Conservation (phyloP, 1,284 basidiomycete genomes). For the Pascua sp. region DNA sequence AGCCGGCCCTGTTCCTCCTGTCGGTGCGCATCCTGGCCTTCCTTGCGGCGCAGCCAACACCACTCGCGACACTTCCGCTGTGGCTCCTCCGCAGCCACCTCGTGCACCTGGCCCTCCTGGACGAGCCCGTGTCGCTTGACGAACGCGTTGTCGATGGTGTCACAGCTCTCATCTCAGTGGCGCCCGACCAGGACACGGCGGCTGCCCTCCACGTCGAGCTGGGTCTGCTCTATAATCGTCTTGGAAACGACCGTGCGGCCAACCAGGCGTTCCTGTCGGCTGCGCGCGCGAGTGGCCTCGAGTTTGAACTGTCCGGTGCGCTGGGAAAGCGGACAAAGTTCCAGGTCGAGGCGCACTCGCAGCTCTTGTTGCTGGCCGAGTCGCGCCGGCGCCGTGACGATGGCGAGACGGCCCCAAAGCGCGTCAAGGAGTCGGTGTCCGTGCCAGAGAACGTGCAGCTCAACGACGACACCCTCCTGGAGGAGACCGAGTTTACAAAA, state of each 20-base stretch:
- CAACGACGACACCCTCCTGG: slow-evolving; percentile 95
- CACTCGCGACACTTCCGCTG: slow-evolving; percentile 59
- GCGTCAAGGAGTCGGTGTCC: slow-evolving; percentile 23
- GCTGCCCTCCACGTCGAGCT: slow-evolving; percentile 73
- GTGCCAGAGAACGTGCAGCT: slow-evolving; percentile 76
- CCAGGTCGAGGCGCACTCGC: slow-evolving; percentile 78
- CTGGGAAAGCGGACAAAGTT: slow-evolving; percentile 93
- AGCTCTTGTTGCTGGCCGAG: slow-evolving; percentile 90
- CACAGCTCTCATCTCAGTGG: slow-evolving; percentile 52
- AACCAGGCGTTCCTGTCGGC: slow-evolving; percentile 76
- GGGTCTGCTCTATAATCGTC: slow-evolving; percentile 71
- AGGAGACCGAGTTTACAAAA: slow-evolving; percentile 82
- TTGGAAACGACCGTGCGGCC: slow-evolving; percentile 70
- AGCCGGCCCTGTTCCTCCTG: slow-evolving; percentile 70
- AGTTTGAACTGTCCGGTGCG: slow-evolving; percentile 90
- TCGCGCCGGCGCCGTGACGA: slow-evolving; percentile 58
- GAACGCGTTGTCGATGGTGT: slow-evolving; percentile 55
- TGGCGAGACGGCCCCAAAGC: slow-evolving; percentile 10
- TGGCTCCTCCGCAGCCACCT: slow-evolving; percentile 74
- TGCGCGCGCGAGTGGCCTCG: slow-evolving; percentile 69
- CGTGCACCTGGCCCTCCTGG: slow-evolving; percentile 78
- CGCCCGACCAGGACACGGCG: slow-evolving; percentile 55
- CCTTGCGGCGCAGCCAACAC: slow-evolving; percentile 48
- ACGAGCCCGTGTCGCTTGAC: slow-evolving; percentile 71
- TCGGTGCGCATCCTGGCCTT: slow-evolving; percentile 67